Evolutionary conservation across 306 rosid species (phyloP), one percentile per base, ranked within the genome.

Genomic region (Cucurbita moschata): DNA sequence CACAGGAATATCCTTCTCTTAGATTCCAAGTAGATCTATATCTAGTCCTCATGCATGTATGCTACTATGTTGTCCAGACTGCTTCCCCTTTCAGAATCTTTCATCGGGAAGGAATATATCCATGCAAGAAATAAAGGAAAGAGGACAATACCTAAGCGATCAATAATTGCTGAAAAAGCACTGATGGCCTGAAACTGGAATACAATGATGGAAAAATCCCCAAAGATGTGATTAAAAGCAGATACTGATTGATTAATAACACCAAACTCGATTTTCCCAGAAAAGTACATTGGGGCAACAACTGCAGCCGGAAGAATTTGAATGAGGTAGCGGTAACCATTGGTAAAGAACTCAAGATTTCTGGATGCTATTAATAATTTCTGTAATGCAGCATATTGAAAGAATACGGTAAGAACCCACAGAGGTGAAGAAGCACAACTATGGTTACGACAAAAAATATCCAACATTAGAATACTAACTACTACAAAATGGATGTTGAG

Each of bases 291-390:
- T 26, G 99, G 99, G 44, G 99, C 99, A 83, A 94, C 96, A 75
- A 94, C 96, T 70, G 99, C 99, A 43, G 86, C 97, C 12, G 99
- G 99, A 79, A 94, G 99, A 86, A 94, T 81, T 78, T 91, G 99
- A 86, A 94, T 91, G 71, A 79, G 83, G 77, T 91, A 89, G 76
- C 97, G 97, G 80, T 94, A 94, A 72, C 99, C 99, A 78, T 10
- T 86, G 83, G 97, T 94, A 87, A 94, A 91, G 80, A 91, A 91
- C 15, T 94, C 99, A 4, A 94, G 87, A 78, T 94, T 94, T 84
- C 99, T 85, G 50, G 99, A 94, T 86, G 96, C 78, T 83, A 94
- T 86, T 83, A 94, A 76, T 81, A 94, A 76, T 87, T 83, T 42
- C 99, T 94, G 96, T 76, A 82, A 79, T 58, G 72, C 35, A 62